Base-by-base conservation (phyloP, 345 rosid genomes). In the Nasturtium officinale region DNA sequence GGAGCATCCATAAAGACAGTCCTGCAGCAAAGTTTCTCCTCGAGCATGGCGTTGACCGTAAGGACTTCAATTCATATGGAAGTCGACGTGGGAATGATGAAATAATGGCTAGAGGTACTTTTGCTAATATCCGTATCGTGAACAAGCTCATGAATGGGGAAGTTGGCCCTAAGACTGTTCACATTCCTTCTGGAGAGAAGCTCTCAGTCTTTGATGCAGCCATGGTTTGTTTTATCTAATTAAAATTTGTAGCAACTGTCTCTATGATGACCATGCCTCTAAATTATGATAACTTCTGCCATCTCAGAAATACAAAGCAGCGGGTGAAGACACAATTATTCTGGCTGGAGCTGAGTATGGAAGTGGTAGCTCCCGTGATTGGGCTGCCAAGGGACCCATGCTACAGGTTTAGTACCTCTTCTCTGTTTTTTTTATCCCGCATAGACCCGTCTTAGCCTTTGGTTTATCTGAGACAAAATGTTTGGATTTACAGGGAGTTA, bases 371-470 rank as follows among this genome's bases (percentile, higher is more conserved):
- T 95, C 99, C 25, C 84, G 99, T 63, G 99, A 95, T 83, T 95
- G 99, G 99, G 99, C 99, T 73, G 98, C 99, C 53, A 95, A 95
- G 85, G 99, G 99, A 72, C 99, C 99, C 21, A 87, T 91, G 97
- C 68, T 95, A 56, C 82, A 88, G 93, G 99, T 91, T 45, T 37
- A 6, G 16, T 54, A 20, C 35, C 11, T 2, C n/a, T 18, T 46
- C 0, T 7, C 25, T 23, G 25, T 21, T 35, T 2, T 26, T 48
- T 1, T 10, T 48, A 13, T 2, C 4, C 23, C 43, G 45, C 18
- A 3, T 30, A 48, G 40, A 29, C 32, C 6, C 1, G 1, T 43
- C 18, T 18, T 52, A 23, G 25, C 25, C 25, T 23, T 1, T 13
- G 18, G 13, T 38, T 37, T 60, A 37, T 12, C 37, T 68, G 52